Conservation (phyloP, 208 protist species). For the Trypanosoma platydactyli region DNA sequence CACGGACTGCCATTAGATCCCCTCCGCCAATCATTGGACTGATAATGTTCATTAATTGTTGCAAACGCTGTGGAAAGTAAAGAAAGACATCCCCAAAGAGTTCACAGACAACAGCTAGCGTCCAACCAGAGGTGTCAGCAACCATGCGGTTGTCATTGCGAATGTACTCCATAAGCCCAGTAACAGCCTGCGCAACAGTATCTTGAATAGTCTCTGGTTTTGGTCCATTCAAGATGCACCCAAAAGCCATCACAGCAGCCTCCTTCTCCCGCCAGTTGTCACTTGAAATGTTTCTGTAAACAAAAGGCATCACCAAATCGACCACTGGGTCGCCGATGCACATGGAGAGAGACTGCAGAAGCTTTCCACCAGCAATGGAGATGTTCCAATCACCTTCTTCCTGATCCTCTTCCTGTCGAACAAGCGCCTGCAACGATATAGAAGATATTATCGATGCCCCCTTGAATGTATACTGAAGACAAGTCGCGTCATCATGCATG, state of each 20-base stretch:
- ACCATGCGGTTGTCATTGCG: slow-evolving; percentile 80
- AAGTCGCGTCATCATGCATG: slow-evolving; percentile 51
- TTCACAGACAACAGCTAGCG: slow-evolving; percentile 93
- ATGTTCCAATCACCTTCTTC: slow-evolving; percentile 95
- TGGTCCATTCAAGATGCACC: slow-evolving; percentile 96
- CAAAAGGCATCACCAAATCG: slow-evolving; percentile 90
- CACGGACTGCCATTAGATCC: slow-evolving; percentile 78
- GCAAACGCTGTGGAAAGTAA: slow-evolving; percentile 42
- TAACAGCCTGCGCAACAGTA: slow-evolving; percentile 87
- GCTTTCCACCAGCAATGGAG: slow-evolving; percentile 90
- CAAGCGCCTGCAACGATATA: slow-evolving; percentile 85
- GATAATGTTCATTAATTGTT: slow-evolving; percentile 75
- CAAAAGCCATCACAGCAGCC: slow-evolving; percentile 95
- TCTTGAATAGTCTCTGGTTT: slow-evolving; percentile 70
- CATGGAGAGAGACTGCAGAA: slow-evolving; percentile 87
- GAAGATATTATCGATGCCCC: slow-evolving; percentile 84
- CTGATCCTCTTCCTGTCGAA: slow-evolving; percentile 92
- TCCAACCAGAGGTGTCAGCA: slow-evolving; percentile 95
- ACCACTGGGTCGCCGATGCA: slow-evolving; percentile 75
- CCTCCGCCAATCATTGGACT: slow-evolving; percentile 62
- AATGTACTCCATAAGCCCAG: slow-evolving; percentile 88
- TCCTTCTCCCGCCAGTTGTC: slow-evolving; percentile 94
- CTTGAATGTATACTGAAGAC: slow-evolving; percentile 83
- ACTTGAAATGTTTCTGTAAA: slow-evolving; percentile 91
- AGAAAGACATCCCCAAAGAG: slow-evolving; percentile 84